Conservation (phyloP, 257 asterid genomes). For the Scutellaria minor region DNA sequence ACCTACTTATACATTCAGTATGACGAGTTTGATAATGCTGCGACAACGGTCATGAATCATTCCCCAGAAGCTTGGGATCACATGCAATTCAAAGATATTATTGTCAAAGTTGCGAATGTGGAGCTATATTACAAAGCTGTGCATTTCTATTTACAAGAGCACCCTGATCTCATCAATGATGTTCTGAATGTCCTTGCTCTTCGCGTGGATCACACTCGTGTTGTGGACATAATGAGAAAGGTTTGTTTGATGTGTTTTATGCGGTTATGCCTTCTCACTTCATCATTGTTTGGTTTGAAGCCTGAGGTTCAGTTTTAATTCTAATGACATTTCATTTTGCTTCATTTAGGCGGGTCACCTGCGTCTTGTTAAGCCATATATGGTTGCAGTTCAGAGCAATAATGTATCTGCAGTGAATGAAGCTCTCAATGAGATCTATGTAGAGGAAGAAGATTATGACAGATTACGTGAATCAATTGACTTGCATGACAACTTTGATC, state of each 20-base stretch:
- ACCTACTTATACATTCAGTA: conserved; percentile 92
- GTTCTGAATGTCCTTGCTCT: conserved; percentile 92
- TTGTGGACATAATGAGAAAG: conserved; percentile 95
- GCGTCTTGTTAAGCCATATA: conserved; percentile 89
- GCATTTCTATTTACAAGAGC: conserved; percentile 98
- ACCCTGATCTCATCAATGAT: conserved; percentile 93
- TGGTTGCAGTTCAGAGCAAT: conserved; percentile 96
- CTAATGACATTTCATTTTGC: conserved; percentile 31
- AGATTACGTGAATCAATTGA: conserved; percentile 90
- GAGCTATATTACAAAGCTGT: conserved; percentile 99
- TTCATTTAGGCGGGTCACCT: conserved; percentile 79
- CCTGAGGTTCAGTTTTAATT: conserved; percentile 2
- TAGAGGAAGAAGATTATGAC: conserved; percentile 94
- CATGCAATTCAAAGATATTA: conserved; percentile 98
- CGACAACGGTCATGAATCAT: conserved; percentile 99
- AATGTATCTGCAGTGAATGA: conserved; percentile 93
- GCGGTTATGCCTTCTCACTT: not conserved
- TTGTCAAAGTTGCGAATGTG: conserved; percentile 96
- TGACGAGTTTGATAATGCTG: conserved; percentile 99
- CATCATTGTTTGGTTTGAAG: conserved; percentile 2
- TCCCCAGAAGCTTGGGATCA: conserved; percentile 99
- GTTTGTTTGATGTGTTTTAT: conserved; percentile 38
- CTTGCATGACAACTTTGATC: conserved; percentile 86
- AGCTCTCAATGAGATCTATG: conserved; percentile 89
- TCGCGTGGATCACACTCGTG: conserved; percentile 92